Evolutionary conservation across 2,329 filamentous ascomycete genomes (phyloP), one percentile per base, ranked within the genome.

Genomic region (Huntiella abstrusa): DNA sequence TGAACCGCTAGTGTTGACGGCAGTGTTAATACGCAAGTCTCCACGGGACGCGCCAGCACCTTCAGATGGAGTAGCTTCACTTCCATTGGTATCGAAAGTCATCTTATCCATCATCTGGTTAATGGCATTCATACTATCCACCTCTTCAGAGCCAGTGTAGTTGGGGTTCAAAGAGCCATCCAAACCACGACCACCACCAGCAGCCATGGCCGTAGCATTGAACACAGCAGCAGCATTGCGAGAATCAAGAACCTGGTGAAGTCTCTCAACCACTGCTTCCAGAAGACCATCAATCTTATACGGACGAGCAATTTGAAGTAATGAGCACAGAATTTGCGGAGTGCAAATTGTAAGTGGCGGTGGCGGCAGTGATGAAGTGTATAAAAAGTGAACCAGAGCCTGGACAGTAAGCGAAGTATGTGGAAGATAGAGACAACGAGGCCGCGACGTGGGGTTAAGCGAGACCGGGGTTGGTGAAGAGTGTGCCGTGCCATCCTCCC

Each of bases 181-280:
- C 22, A 88, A 83, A 41, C 83, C 83, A 41, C 86, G 76, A 0
- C 91, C 91, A 19, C 91, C 87, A 8, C 91, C 91, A 1, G 91
- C 91, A 0, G 87, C 91, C 91, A 96, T 96, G 45, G 91, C 91
- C 0, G 88, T 91, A 0, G 91, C 91, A 53, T 98, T 98, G 68
- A 98, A 98, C 0, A 98, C 87, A 4, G 91, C 91, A 0, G 91
- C 91, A 0, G 91, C 88, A 54, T 96, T 98, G 41, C 88, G 75
- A 41, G 84, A 91, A 59, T 98, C 91, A 3, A 98, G 73, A 1
- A 92, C 74, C 28, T 83, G 73, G 56, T 98, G 91, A 0, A 98
- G 69, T 5, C 88, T 76, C 60, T 96, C 86, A 7, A 96, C 84
- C 1, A 92, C 84, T 0, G 85, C 85, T 63, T 98, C 91, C 1